phyloP scores from a whole-genome alignment of 1,284 basidiomycete species.

The Ganoderma multipileum region DNA sequence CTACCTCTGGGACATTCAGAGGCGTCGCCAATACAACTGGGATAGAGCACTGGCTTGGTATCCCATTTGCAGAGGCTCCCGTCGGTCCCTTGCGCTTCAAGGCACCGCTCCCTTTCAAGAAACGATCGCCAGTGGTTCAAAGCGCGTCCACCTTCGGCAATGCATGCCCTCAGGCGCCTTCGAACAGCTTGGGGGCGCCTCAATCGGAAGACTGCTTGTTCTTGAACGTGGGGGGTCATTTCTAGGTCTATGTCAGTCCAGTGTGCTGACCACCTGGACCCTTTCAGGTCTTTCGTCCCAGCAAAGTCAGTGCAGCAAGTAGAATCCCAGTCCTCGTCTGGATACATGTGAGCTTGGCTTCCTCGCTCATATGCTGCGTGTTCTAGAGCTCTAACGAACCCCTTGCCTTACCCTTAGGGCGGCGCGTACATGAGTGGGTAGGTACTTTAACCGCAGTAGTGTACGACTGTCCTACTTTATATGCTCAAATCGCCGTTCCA shows the following conservation, averaged over 20 bases:
- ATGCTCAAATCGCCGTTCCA: slow-evolving; percentile 8
- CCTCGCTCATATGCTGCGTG: neutral
- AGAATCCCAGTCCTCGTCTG: slow-evolving; percentile 28
- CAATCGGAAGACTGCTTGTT: slow-evolving; percentile 62
- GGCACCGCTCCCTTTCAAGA: slow-evolving; percentile 59
- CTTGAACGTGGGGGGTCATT: slow-evolving; percentile 50
- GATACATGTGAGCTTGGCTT: slow-evolving; percentile 24
- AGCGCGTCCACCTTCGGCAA: slow-evolving; percentile 60
- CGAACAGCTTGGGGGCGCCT: slow-evolving; percentile 50
- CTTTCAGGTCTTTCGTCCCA: slow-evolving; percentile 26
- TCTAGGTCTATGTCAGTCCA: too few relatives aligned
- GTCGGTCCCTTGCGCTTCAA: slow-evolving; percentile 61
- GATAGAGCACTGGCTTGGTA: slow-evolving; percentile 64
- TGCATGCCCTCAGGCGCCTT: slow-evolving; percentile 60
- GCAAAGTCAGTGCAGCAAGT: slow-evolving; percentile 11
- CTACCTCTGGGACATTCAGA: slow-evolving; percentile 54
- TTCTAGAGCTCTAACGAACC: neutral
- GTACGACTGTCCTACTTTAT: too few relatives aligned
- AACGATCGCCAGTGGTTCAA: slow-evolving; percentile 40
- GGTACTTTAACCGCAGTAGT: slow-evolving; percentile 9
- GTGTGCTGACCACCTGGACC: too few relatives aligned
- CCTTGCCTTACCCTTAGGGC: slow-evolving; percentile 44
- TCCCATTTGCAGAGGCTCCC: slow-evolving; percentile 72
- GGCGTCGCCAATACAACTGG: slow-evolving; percentile 49
- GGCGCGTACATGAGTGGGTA: slow-evolving; percentile 57